Percentiles rank a stretch among this genome's conserved stretches.
Conservation (phyloP, 306 rosid species). For the Fragaria vesca region DNA sequence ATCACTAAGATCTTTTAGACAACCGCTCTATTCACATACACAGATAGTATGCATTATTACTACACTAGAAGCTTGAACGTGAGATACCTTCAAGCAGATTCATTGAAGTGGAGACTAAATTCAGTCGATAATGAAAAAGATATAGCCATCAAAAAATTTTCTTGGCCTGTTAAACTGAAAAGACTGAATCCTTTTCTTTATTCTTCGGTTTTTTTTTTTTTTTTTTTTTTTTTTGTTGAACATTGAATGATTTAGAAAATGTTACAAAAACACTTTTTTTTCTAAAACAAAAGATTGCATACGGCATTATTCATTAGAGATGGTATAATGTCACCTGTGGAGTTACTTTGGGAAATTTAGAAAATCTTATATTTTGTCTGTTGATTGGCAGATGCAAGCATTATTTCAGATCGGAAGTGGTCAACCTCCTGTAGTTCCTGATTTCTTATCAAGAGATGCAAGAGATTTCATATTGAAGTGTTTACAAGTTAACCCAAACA, state of each 20-base stretch:
- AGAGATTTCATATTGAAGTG: conserved; percentile 70
- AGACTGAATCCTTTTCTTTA: not conserved
- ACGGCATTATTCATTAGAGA: not conserved
- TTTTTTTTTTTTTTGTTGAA: not conserved
- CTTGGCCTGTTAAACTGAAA: not conserved
- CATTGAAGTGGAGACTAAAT: not conserved
- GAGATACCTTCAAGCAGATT: not conserved
- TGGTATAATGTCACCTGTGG: not conserved
- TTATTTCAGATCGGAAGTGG: conserved; percentile 83
- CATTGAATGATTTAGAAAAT: not conserved
- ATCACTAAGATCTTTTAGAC: not conserved
- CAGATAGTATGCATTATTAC: not conserved
- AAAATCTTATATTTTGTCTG: not conserved
- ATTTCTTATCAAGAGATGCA: conserved; percentile 70
- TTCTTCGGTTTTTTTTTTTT: too few relatives aligned
- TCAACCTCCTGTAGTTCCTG: conserved; percentile 61
- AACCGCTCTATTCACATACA: not conserved
- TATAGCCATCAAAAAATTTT: not conserved
- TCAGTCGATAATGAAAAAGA: not conserved
- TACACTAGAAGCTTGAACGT: not conserved
- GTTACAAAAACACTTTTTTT: not conserved
- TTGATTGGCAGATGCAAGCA: conserved; percentile 66
- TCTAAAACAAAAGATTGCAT: not conserved
- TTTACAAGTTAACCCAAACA: conserved; percentile 59
- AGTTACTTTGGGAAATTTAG: not conserved